Conservation (phyloP, 495 filamentous ascomycete genomes). For the Penicillium cinerascens region DNA sequence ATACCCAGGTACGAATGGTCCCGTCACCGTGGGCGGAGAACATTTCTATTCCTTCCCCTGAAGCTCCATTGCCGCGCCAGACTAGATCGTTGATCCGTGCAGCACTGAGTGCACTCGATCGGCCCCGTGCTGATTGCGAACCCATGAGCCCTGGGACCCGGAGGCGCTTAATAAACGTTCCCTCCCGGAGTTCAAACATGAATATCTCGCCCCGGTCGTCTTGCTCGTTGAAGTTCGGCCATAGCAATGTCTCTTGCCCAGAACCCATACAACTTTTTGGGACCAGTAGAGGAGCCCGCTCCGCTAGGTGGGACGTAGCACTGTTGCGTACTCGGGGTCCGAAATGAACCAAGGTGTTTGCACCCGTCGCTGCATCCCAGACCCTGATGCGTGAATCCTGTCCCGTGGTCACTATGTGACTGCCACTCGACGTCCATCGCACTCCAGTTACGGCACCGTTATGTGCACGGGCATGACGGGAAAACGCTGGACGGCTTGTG, state of each 20-base stretch:
- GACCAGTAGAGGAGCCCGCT: slow-evolving; percentile 57
- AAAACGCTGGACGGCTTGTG: slow-evolving; percentile 43
- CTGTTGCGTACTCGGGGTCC: slow-evolving; percentile 72
- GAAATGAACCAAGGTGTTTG: slow-evolving; percentile 80
- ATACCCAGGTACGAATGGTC: slow-evolving; percentile 51
- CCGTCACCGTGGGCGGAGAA: slow-evolving; percentile 55
- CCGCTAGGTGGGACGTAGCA: slow-evolving; percentile 52
- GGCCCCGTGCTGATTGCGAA: slow-evolving; percentile 25
- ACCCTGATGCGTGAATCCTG: slow-evolving; percentile 79
- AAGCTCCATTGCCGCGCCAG: slow-evolving; percentile 59
- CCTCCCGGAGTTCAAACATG: slow-evolving; percentile 70
- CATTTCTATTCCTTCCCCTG: slow-evolving; percentile 44
- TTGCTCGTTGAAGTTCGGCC: slow-evolving; percentile 62
- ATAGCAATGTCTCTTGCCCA: slow-evolving; percentile 64
- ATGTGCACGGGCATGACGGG: slow-evolving; percentile 59
- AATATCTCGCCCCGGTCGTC: slow-evolving; percentile 64
- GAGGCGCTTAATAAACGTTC: slow-evolving; percentile 66
- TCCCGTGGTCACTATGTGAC: slow-evolving; percentile 69
- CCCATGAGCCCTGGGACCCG: slow-evolving; percentile 55
- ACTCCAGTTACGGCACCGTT: slow-evolving; percentile 76
- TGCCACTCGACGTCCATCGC: slow-evolving; percentile 75
- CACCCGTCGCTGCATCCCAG: slow-evolving; percentile 75
- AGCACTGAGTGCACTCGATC: slow-evolving; percentile 38
- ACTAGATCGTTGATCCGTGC: slow-evolving; percentile 64
- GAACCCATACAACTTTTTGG: slow-evolving; percentile 49